Base-by-base conservation (phyloP, 805 yeast genomes). In the Wickerhamiella australiensis region DNA sequence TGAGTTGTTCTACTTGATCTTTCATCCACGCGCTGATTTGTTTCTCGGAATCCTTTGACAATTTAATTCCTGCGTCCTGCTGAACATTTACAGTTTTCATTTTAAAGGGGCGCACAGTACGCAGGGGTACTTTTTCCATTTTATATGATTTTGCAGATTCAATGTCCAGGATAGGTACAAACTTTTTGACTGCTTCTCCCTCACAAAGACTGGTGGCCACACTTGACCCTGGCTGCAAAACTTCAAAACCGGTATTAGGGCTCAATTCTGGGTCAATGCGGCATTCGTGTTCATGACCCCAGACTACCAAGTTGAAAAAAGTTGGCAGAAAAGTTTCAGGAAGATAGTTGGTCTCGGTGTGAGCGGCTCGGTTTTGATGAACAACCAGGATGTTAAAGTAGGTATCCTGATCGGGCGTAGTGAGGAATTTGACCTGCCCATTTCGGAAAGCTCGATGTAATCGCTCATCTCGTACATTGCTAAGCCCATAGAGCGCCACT, bases 201-300 rank as follows among this genome's bases (percentile, higher is more conserved):
- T 83, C 92, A 52, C 84, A 76, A 21, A 92, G 68, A 2, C 95
- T 80, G 0, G 98, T 92, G 0, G 95, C 96, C 15, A 92, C 83
- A 0, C 95, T 83, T 1, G 95, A 85, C 0, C 98, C 98, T 0
- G 95, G 92, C 61, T 87, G 96, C 35, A 92, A 70, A 0, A 87
- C 86, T 50, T 78, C 78, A 60, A 90, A 86, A 1, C 80, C 82
- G 2, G 74, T 74, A 9, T 71, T 72, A 1, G 77, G 69, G 52
- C 73, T 75, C 3, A 58, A 52, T 1, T 70, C 73, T 0, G 94
- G 78, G 51, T 76, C 77, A 0, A 90, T 85, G 3, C 80, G 72
- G 60, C 96, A 86, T 61, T 92, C 96, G 65, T 92, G 98, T 62
- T 92, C 98, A 64, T 92, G 98, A 15, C 98, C 98, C 98, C 98